Conservation (phyloP, 1,284 basidiomycete species). For the Pterulicium gracile region DNA sequence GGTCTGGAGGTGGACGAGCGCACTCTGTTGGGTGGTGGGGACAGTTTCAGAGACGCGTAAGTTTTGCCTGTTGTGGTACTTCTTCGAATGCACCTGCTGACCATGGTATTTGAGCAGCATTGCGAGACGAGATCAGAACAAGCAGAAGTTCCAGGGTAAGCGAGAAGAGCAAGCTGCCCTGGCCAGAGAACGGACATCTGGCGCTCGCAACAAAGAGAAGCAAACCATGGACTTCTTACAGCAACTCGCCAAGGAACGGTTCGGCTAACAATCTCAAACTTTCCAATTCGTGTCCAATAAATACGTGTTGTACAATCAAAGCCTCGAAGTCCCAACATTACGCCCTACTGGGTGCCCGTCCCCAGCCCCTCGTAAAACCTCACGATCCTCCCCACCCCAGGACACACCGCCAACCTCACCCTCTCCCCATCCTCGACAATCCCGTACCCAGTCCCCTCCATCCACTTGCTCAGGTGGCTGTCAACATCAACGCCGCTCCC, state of each 20-base stretch:
- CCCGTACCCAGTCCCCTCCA: conserved; percentile 7
- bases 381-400: conserved; percentile 21
- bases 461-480: conserved; percentile 17
- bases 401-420: conserved; percentile 24
- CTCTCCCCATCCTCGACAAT: conserved; percentile 22
- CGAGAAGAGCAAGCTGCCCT: conserved; percentile 36
- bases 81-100: conserved; percentile 5
- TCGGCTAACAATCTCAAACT: conserved; percentile 32
- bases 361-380: conserved; percentile 18
- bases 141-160: conserved; percentile 36
- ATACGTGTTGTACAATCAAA: background rate
- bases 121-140: conserved; percentile 55
- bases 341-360: too few species aligned
- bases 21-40: conserved; percentile 61
- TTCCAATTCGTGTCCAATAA: background rate
- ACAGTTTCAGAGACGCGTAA: conserved; percentile 62
- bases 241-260: conserved; percentile 64
- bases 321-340: too few species aligned
- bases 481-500: conserved; percentile 1
- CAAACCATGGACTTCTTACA: conserved; percentile 81
- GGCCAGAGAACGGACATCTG: conserved; percentile 40
- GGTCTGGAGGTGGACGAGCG: conserved; percentile 58
- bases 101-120: conserved; percentile 31
- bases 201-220: conserved; percentile 60
- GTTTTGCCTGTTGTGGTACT: conserved; percentile 19